These are phyloP conservation scores for Hirschioporus abietinus DNA, from an alignment of 768 basidiomycete genomes.

Conservation along the genomic window DNA sequence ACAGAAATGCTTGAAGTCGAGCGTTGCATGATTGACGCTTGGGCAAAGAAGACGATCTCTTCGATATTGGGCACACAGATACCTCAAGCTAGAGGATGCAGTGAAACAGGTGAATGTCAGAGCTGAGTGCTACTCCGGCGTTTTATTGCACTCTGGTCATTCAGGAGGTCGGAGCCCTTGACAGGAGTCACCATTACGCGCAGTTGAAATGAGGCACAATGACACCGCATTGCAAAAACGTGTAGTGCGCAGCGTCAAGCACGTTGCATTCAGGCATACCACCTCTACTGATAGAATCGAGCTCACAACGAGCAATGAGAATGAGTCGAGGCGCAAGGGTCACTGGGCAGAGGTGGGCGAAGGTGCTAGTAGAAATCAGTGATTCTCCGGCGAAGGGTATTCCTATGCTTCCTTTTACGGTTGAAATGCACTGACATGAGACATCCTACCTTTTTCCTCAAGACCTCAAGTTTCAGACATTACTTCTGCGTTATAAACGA, in stretches of 20 bases:
- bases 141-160: neutral
- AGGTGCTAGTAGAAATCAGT: no score
- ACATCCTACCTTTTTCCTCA: no score
- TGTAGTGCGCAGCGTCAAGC: neutral
- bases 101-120: neutral
- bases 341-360: no score
- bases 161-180: neutral
- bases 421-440: no score
- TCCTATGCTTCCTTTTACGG: no score
- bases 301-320: neutral
- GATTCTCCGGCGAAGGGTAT: no score
- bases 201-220: neutral
- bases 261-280: neutral
- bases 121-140: neutral
- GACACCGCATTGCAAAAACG: neutral
- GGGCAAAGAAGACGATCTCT: neutral
- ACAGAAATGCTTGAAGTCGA: neutral
- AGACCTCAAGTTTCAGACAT: no score
- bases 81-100: neutral
- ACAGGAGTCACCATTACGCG: slow-evolving; percentile 1
- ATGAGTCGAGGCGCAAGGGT: no score
- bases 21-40: neutral
- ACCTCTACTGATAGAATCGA: neutral
- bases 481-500: no score
- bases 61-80: neutral